Conservation (phyloP, 805 yeast species). For the Pachysolen tannophilus region DNA sequence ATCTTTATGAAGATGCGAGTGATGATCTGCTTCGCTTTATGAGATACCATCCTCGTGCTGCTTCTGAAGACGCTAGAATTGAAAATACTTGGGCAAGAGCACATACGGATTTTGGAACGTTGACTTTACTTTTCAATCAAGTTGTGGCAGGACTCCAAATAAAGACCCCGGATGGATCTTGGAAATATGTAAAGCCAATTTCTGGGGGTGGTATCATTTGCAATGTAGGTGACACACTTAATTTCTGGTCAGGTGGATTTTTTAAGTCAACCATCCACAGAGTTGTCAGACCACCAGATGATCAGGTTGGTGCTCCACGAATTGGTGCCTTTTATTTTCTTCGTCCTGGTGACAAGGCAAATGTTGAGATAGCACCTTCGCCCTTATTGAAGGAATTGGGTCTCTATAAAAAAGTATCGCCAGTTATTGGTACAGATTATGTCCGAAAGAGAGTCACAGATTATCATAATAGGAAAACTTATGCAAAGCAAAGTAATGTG, state of each 20-base stretch:
- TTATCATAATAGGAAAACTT: constrained; percentile 19
- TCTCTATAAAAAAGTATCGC: constrained; percentile 18
- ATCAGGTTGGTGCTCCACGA: constrained; percentile 20
- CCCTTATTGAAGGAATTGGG: constrained; percentile 25
- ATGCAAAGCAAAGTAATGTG: neutral
- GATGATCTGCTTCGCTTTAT: constrained; percentile 27
- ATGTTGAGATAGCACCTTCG: constrained; percentile 23
- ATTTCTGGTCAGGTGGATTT: constrained; percentile 28
- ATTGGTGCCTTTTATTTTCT: constrained; percentile 29
- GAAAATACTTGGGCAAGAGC: constrained; percentile 27
- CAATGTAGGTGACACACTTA: constrained; percentile 28
- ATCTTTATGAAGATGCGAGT: constrained; percentile 24
- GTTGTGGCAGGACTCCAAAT: constrained; percentile 29
- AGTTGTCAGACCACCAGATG: constrained; percentile 27
- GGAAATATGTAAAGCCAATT: constrained; percentile 29
- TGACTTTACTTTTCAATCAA: constrained; percentile 27
- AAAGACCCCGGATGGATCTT: constrained; percentile 22
- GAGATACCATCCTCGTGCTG: constrained; percentile 22
- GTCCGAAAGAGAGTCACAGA: constrained; percentile 23
- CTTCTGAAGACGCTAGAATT: constrained; percentile 23
- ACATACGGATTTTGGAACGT: constrained; percentile 29
- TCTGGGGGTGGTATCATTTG: constrained; percentile 25
- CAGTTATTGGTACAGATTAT: constrained; percentile 23
- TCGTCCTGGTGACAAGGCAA: constrained; percentile 25
- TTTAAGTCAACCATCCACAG: constrained; percentile 28